phyloP scores from a whole-genome alignment of 169 alveolate genomes.

The Plasmodium reichenowi region DNA sequence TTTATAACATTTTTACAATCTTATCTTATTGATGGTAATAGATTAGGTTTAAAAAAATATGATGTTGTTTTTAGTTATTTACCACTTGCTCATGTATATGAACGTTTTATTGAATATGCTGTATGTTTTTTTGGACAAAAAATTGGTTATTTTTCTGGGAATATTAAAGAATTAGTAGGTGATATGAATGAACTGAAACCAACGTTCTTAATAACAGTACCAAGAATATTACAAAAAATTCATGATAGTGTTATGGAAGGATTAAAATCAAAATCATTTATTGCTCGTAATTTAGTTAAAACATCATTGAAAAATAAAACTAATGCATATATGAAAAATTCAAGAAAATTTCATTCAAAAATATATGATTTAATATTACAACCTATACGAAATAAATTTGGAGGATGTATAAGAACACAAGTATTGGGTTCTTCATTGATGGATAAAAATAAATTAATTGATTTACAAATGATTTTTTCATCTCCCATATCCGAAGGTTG shows the following conservation, averaged over 20 bases:
- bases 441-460: conserved; percentile 78
- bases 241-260: conserved; percentile 84
- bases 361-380: conserved; percentile 81
- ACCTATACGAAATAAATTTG: conserved; percentile 81
- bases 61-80: conserved; percentile 91
- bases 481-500: conserved; percentile 86
- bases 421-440: conserved; percentile 86
- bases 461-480: conserved; percentile 80
- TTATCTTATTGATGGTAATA: conserved; percentile 79
- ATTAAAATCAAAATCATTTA: conserved; percentile 76
- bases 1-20: conserved; percentile 83
- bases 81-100: conserved; percentile 95
- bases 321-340: conserved; percentile 63
- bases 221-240: conserved; percentile 83
- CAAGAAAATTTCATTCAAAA: conserved; percentile 75
- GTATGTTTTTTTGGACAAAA: conserved; percentile 80
- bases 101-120: conserved; percentile 89
- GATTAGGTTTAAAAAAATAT: conserved; percentile 76
- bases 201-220: conserved; percentile 85
- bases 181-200: conserved; percentile 87
- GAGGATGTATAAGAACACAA: conserved; percentile 82
- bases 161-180: conserved; percentile 90
- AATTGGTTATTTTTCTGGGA: conserved; percentile 94
- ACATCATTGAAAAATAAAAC: conserved; percentile 77
- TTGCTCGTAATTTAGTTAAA: conserved; percentile 78